Evolutionary conservation across 139 green algal species (phyloP).

Genomic region (Pseudopediastrum boryanum): DNA sequence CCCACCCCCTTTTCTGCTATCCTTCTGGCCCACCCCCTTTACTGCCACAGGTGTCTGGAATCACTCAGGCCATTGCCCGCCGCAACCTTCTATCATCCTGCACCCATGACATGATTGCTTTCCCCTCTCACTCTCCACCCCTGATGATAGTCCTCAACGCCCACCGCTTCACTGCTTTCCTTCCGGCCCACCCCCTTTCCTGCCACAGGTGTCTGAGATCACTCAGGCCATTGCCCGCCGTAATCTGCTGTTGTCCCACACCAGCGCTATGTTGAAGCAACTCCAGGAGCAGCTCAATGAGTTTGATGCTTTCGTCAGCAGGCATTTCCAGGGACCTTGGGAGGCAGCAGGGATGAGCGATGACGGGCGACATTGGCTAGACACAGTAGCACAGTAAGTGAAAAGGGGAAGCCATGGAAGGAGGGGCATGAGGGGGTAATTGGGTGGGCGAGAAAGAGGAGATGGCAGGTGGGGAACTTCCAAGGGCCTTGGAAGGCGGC

Average conservation of each 20-base stretch:
- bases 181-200: no score
- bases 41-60: no score
- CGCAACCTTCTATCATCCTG: no score
- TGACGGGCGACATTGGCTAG: conserved; percentile 23
- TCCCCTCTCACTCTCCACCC: no score
- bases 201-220: no score
- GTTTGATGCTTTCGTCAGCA: conserved; percentile 30
- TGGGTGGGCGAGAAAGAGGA: neutral
- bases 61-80: conserved; percentile 9
- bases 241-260: conserved; percentile 31
- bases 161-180: no score
- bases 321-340: conserved; percentile 35
- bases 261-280: conserved; percentile 2
- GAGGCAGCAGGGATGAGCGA: conserved; percentile 15
- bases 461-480: neutral
- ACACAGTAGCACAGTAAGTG: conserved; percentile 28
- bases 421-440: neutral
- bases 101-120: neutral
- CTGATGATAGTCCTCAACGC: no score
- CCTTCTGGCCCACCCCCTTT: no score
- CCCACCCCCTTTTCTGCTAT: no score
- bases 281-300: conserved; percentile 21
- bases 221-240: conserved; percentile 19
- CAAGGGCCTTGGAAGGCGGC: neutral
- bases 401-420: neutral